Evolutionary conservation across 148 eudicot genomes (phyloP), one percentile per base, ranked within the genome.

Genomic region (Rheum nobile): DNA sequence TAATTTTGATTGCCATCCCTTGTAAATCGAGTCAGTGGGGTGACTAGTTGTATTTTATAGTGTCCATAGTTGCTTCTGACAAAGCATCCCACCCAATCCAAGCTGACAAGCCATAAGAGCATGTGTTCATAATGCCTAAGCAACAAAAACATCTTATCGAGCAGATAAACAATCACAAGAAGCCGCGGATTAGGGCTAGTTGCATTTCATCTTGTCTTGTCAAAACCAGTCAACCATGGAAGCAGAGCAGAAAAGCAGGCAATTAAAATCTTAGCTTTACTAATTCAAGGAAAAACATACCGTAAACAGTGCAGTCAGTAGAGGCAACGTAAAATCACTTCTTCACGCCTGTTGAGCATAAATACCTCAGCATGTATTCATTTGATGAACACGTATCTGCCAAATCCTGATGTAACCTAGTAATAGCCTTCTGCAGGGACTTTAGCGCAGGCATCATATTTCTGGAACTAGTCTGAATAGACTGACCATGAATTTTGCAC

Each of bases 311-410:
- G 28, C 28, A 37, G 42, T 69, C 29, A 37, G 29, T 24, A 26
- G 69, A 63, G n/a, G 52, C 72, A 50, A 50, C 24, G 8, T 59
- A 28, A 48, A 22, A 32, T 83, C 82, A 87, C 69, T 83, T 81
- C 76, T 74, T 77, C 71, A 74, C 72, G 67, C 87, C 83, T 37
- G 90, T 77, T 31, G 92, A 87, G 83, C 97, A 90, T 28, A 95
- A 72, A 86, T 91, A 95, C 75, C 84, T 85, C 54, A 95, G 87
- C 77, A 87, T 79, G 79, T 95, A 95, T 79, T 95, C 99, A 74
- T 95, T 95, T 38, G 97, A 91, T 59, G 97, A 91, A 75, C 97
- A 95, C 16, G 84, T 90, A 59, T 91, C 99, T 0, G 96, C 90
- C 84, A 95, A 85, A 87, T 95, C 99, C 76, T 90, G 97, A 87